These are phyloP conservation scores for Phaeotremella fagi DNA, from an alignment of 768 basidiomycete genomes.

Conservation along the genomic window DNA sequence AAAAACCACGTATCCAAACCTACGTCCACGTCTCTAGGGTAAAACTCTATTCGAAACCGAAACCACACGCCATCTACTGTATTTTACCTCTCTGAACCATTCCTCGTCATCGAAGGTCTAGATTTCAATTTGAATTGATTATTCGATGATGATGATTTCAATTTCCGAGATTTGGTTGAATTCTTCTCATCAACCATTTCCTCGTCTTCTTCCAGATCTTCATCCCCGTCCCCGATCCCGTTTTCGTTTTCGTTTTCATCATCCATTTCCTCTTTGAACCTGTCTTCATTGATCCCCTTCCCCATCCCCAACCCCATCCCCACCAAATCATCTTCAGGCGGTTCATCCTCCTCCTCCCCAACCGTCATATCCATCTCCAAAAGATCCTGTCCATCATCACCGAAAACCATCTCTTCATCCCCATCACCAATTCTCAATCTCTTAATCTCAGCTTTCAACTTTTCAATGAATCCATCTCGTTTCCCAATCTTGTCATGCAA, in stretches of 20 bases:
- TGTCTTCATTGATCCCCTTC: slow-evolving; percentile 53
- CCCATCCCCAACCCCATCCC: slow-evolving; percentile 47
- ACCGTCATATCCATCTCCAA: slow-evolving; percentile 11
- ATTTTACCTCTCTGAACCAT: too few species aligned
- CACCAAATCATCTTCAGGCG: slow-evolving; percentile 46
- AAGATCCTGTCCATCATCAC: slow-evolving; percentile 14
- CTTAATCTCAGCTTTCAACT: slow-evolving; percentile 62
- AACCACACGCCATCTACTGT: too few species aligned
- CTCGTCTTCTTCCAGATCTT: background rate
- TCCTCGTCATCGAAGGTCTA: too few species aligned
- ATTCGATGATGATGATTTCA: too few species aligned
- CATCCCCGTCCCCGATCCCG: slow-evolving; percentile 49
- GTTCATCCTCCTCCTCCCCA: slow-evolving; percentile 15
- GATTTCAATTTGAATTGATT: too few species aligned
- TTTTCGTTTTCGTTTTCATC: background rate
- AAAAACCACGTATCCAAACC: too few species aligned
- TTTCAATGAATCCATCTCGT: slow-evolving; percentile 70
- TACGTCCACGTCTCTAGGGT: too few species aligned
- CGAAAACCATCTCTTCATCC: slow-evolving; percentile 1
- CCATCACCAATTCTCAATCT: slow-evolving; percentile 54
- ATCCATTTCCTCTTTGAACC: slow-evolving; percentile 53
- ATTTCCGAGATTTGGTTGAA: too few species aligned
- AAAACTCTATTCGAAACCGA: too few species aligned
- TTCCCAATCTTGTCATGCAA: slow-evolving; percentile 72
- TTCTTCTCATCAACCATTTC: too few species aligned